phyloP scores from a whole-genome alignment of 2,329 filamentous ascomycete species.

The Verticillium albo-atrum region DNA sequence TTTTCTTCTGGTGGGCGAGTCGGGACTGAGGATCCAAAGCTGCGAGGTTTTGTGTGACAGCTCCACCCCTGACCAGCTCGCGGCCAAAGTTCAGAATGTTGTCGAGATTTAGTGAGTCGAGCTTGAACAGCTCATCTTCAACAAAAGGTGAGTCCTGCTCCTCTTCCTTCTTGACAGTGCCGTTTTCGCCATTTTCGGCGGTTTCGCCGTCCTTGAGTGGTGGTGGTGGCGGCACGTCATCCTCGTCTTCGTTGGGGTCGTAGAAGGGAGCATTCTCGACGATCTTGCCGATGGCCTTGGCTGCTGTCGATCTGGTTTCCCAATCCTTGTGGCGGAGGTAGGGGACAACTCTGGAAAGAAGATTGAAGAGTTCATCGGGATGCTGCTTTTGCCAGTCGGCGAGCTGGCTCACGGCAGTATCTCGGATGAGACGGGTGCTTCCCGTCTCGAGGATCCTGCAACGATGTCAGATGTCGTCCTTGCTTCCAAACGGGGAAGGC shows the following conservation, averaged over 20 bases:
- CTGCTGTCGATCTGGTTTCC: slow-evolving; percentile 91
- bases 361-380: slow-evolving; percentile 94
- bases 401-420: slow-evolving; percentile 93
- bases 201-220: slow-evolving; percentile 28
- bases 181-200: no score
- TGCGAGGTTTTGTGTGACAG: slow-evolving; percentile 80
- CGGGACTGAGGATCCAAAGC: slow-evolving; percentile 76
- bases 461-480: slow-evolving; percentile 7
- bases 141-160: slow-evolving; percentile 41
- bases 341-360: slow-evolving; percentile 89
- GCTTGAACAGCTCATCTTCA: slow-evolving; percentile 61
- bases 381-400: slow-evolving; percentile 98
- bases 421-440: slow-evolving; percentile 91
- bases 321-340: slow-evolving; percentile 94
- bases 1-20: slow-evolving; percentile 85
- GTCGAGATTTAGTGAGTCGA: slow-evolving; percentile 72
- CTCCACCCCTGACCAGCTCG: slow-evolving; percentile 77
- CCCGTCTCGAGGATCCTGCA: slow-evolving; percentile 89
- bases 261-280: slow-evolving; percentile 82
- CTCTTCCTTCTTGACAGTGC: slow-evolving; percentile 57
- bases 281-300: slow-evolving; percentile 92
- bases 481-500: neutral
- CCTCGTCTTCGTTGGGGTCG: slow-evolving; percentile 79
- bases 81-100: slow-evolving; percentile 80
- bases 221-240: slow-evolving; percentile 22